A percentile compares a stretch with the other conserved stretches of the same genome.
These are phyloP conservation scores for Chimonanthus praecox DNA, from an alignment of 164 flowering plant genomes.

Conservation along the genomic window DNA sequence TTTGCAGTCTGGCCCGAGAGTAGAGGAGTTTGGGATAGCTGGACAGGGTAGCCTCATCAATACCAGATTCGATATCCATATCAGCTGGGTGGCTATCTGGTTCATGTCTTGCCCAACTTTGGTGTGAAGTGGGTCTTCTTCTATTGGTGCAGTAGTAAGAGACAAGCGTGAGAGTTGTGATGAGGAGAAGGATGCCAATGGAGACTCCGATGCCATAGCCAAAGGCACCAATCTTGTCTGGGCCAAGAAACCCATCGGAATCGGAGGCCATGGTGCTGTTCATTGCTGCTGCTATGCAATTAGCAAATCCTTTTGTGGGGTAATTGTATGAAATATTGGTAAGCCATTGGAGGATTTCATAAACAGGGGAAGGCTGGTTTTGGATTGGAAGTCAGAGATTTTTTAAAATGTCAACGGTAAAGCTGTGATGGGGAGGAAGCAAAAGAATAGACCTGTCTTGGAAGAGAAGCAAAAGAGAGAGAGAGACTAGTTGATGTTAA, in stretches of 20 bases:
- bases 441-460: background rate
- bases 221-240: constrained; percentile 46
- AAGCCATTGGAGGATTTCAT: background rate
- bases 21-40: constrained; percentile 66
- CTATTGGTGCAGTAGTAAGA: constrained; percentile 60
- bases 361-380: background rate
- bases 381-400: background rate
- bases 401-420: constrained; percentile 4
- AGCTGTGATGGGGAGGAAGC: background rate
- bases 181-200: constrained; percentile 67
- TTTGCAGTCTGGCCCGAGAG: constrained; percentile 39
- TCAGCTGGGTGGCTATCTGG: background rate
- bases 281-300: constrained; percentile 14
- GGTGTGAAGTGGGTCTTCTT: constrained; percentile 8
- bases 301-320: constrained; percentile 8
- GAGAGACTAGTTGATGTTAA: background rate
- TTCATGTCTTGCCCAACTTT: background rate
- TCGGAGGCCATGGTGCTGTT: constrained; percentile 24
- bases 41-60: constrained; percentile 59
- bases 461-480: background rate
- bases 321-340: background rate
- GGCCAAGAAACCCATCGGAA: constrained; percentile 42
- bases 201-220: constrained; percentile 70
- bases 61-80: constrained; percentile 35
- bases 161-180: constrained; percentile 68